phyloP scores from a whole-genome alignment of 23 red algal genomes.

The Rhodosorus marinus region DNA sequence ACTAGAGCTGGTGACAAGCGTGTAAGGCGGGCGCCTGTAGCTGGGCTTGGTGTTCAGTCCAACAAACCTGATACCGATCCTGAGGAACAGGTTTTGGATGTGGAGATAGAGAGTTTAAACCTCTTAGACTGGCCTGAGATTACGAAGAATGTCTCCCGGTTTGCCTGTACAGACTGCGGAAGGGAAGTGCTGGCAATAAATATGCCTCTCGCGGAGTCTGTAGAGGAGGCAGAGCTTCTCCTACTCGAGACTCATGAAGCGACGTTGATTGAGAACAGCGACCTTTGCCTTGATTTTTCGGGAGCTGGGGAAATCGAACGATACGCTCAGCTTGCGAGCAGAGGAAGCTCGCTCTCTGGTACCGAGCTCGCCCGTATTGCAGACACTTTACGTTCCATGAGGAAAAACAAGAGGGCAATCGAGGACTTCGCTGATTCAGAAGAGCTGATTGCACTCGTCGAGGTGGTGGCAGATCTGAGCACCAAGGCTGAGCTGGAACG shows the following conservation, averaged over 20 bases:
- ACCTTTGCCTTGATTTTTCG: constrained; percentile 14
- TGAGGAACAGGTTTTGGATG: too few species aligned
- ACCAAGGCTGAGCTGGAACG: background rate
- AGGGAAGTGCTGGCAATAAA: background rate
- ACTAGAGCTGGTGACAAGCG: too few species aligned
- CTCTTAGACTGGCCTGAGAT: constrained; percentile 48
- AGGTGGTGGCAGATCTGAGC: background rate
- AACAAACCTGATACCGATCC: too few species aligned
- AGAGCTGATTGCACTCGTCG: background rate
- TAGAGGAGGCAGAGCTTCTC: constrained; percentile 10
- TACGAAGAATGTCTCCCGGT: constrained; percentile 5
- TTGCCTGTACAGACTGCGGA: constrained; percentile 21
- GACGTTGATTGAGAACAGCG: constrained; percentile 4
- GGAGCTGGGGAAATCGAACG: constrained; percentile 6
- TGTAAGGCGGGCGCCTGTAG: too few species aligned
- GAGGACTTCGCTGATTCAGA: background rate
- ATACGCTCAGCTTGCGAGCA: constrained; percentile 2
- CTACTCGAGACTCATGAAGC: constrained; percentile 26
- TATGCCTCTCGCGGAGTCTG: constrained; percentile 9
- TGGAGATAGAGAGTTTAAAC: constrained; percentile 10
- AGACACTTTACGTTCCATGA: constrained; percentile 12
- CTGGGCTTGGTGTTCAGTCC: too few species aligned
- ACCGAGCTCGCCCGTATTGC: constrained; percentile 35
- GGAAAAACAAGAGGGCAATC: constrained; percentile 13
- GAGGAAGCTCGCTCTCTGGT: constrained; percentile 21